Evolutionary conservation across 371 early-diverging fungal genomes (phyloP), one percentile per base, ranked within the genome.

Genomic region (Mortierella sp.): DNA sequence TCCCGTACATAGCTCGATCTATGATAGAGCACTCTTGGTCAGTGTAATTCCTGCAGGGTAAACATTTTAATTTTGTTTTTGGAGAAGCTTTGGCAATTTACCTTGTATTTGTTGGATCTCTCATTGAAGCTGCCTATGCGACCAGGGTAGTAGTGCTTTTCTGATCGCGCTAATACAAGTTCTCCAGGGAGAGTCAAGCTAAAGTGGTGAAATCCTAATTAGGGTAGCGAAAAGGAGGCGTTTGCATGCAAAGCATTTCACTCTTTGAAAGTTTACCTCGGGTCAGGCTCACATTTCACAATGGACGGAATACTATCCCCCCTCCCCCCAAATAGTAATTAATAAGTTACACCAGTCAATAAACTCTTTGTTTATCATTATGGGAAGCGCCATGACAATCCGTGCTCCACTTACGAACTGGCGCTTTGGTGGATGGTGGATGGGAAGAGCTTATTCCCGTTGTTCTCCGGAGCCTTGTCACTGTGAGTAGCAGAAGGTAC

Each of bases 51-150:
- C n/a, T 0, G 15, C 18, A 18, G n/a, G 16, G 29, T 7, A 26
- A 18, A 30, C 23, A 53, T n/a, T 12, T 26, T 16, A 14, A 57
- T 6, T n/a, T n/a, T n/a, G n/a, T n/a, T n/a, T n/a, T n/a, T n/a
- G n/a, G n/a, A n/a, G n/a, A n/a, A n/a, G 18, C 28, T 19, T 18
- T 26, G 16, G 26, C 30, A 37, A 26, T 23, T 11, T 61, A 62
- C 77, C 77, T 72, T 76, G 68, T 72, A 76, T 23, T 76, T 76
- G 64, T 72, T 72, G 21, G 68, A 46, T 29, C 64, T 76, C 45
- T 53, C 56, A 53, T 76, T 76, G 47, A 76, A 76, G 16, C 21
- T 43, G 11, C 47, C 12, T 5, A 76, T 50, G 6, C 71, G 62
- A 16, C 64, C 77, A 18, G 77, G 77, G 57, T 72, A 76, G 44